Conservation (phyloP, 192 early-diverging fungal genomes). For the Mortierella claussenii region DNA sequence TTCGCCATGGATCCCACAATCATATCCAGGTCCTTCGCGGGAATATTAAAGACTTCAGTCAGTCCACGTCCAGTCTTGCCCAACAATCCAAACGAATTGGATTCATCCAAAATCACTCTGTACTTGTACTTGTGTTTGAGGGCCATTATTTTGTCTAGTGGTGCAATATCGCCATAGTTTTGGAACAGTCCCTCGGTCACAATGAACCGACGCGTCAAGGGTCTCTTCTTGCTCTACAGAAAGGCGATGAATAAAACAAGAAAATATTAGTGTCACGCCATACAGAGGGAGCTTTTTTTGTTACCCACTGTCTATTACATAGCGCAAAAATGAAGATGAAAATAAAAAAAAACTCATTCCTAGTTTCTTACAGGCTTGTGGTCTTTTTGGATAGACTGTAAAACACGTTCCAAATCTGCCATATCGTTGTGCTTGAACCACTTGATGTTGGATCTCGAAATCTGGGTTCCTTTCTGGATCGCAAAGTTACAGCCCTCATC, state of each 20-base stretch:
- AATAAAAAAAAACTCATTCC: neutral
- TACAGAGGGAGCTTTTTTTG: too few species aligned
- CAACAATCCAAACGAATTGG: slow-evolving; percentile 87
- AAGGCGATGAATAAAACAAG: too few species aligned
- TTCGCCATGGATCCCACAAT: slow-evolving; percentile 87
- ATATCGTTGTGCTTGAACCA: slow-evolving; percentile 98
- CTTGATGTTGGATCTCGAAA: slow-evolving; percentile 90
- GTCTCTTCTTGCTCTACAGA: slow-evolving; percentile 72
- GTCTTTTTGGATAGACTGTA: slow-evolving; percentile 80
- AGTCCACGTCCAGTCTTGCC: slow-evolving; percentile 90
- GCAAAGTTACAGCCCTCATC: slow-evolving; percentile 92
- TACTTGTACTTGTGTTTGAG: slow-evolving; percentile 97
- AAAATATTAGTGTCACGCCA: too few species aligned
- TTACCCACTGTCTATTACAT: too few species aligned
- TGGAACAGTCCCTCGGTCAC: slow-evolving; percentile 92
- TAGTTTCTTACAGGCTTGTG: slow-evolving; percentile 56
- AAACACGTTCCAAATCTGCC: slow-evolving; percentile 89
- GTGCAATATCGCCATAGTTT: slow-evolving; percentile 89
- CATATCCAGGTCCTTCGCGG: slow-evolving; percentile 86
- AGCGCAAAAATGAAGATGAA: neutral
- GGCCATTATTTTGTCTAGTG: slow-evolving; percentile 82
- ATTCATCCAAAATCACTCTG: slow-evolving; percentile 94
- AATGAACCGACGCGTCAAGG: slow-evolving; percentile 92
- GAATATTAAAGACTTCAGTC: slow-evolving; percentile 83
- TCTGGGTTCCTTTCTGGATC: slow-evolving; percentile 88